Conservation (phyloP, 805 yeast species). For the Kregervanrija fluxuum region DNA sequence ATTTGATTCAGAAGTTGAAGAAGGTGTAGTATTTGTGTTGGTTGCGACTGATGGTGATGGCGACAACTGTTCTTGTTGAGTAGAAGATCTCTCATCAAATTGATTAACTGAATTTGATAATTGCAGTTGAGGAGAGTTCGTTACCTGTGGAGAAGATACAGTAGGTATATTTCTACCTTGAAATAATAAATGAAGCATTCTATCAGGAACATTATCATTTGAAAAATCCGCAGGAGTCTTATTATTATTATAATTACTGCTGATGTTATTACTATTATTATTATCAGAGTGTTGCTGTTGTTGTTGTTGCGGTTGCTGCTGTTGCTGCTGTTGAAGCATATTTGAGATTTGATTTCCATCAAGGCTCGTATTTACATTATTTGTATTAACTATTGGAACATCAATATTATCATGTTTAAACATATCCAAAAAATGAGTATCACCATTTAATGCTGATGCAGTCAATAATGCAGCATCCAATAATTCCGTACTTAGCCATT, state of each 20-base stretch:
- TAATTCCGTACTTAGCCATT: constrained; percentile 67
- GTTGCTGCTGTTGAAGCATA: background rate
- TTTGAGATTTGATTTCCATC: background rate
- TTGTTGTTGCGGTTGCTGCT: background rate
- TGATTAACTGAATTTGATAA: background rate
- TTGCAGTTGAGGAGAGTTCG: constrained; percentile 1
- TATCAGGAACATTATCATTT: constrained; percentile 30
- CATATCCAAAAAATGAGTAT: constrained; percentile 50
- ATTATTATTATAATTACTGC: background rate
- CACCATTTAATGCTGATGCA: constrained; percentile 64
- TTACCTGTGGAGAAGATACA: background rate
- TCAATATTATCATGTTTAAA: constrained; percentile 28
- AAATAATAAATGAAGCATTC: constrained; percentile 45
- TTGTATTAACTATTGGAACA: background rate
- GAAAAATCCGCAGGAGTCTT: background rate
- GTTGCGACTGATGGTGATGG: background rate
- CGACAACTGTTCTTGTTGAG: background rate
- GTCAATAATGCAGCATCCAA: constrained; percentile 67
- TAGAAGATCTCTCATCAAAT: constrained; percentile 1
- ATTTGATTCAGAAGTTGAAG: background rate
- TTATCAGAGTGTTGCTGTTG: background rate
- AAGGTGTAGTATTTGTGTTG: constrained; percentile 2
- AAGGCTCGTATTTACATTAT: background rate
- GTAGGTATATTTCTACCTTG: constrained; percentile 33
- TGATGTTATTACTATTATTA: background rate